These are phyloP conservation scores for Bidens hawaiensis DNA, from an alignment of 140 eudicot genomes.

Conservation along the genomic window DNA sequence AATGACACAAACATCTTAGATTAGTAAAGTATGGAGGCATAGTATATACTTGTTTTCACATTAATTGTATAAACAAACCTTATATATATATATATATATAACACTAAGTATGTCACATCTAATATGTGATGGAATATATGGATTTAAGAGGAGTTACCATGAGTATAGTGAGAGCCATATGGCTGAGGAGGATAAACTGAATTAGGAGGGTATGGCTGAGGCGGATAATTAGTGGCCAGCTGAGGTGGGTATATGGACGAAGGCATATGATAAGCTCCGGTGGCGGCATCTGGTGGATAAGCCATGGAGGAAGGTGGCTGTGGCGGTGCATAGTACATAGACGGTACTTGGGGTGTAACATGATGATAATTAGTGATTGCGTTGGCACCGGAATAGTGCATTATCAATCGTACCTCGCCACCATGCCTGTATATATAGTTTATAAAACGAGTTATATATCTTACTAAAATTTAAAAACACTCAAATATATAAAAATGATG, in stretches of 20 bases:
- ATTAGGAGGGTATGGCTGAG: conserved; percentile 33
- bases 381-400: conserved; percentile 62
- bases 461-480: too few species aligned
- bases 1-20: background rate
- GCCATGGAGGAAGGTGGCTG: conserved; percentile 20
- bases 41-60: background rate
- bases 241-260: conserved; percentile 35
- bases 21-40: too few species aligned
- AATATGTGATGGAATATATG: background rate
- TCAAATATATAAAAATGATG: too few species aligned
- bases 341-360: conserved; percentile 30
- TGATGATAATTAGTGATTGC: conserved; percentile 44
- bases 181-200: too few species aligned
- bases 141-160: too few species aligned
- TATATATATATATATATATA: too few species aligned
- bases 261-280: conserved; percentile 17
- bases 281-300: conserved; percentile 24
- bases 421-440: too few species aligned
- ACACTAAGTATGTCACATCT: background rate
- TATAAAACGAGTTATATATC: too few species aligned
- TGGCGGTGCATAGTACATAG: conserved; percentile 48
- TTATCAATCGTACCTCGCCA: conserved; percentile 81
- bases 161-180: conserved; percentile 37
- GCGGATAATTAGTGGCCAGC: conserved; percentile 26
- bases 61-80: background rate